Evolutionary conservation across 1,284 basidiomycete species (phyloP), one percentile per base, ranked within the genome.

Genomic region (Marasmius tenuissimus): DNA sequence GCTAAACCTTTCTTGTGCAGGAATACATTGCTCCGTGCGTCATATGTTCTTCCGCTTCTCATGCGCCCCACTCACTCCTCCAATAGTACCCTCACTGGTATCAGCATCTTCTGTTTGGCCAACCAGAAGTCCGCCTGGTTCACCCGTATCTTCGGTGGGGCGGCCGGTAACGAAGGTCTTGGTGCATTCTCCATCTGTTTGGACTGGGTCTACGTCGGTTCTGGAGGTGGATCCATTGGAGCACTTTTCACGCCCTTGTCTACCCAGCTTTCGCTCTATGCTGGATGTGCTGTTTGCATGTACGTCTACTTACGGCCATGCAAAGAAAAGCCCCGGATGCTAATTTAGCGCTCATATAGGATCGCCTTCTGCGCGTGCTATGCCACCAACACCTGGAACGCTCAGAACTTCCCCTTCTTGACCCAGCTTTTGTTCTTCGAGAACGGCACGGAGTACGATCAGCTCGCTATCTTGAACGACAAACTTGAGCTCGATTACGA

Each of bases 61-160:
- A n/a, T 34, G 16, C 6, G 35, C n/a, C 18, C 16, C n/a, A 18
- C n/a, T n/a, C 33, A 45, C 47, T 10, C 35, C 34, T 34, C 40
- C 42, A n/a, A 34, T 48, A 75, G 76, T 53, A 81, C 82, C 1
- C 75, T 86, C 52, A 83, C 81, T 48, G 84, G 85, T 61, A 76
- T 83, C 67, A 86, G 81, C 35, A 79, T 87, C 64, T 83, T 87
- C 76, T 86, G 85, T 71, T 71, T 86, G 48, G 81, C 83, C 2
- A 76, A 84, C 66, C 74, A 76, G 65, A 71, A 85, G 54, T 82
- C 78, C 65, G 69, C 82, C 16, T 84, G 84, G 76, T 76, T 87
- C 66, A 83, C 84, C 8, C 82, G 85, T 57, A 78, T 89, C 59
- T 88, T 88, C 63, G 82, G 82, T 62, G 60, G 56, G n/a, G 53